These are phyloP conservation scores for Urostyla sp. DNA, from an alignment of 73 alveolate species.

Conservation along the genomic window DNA sequence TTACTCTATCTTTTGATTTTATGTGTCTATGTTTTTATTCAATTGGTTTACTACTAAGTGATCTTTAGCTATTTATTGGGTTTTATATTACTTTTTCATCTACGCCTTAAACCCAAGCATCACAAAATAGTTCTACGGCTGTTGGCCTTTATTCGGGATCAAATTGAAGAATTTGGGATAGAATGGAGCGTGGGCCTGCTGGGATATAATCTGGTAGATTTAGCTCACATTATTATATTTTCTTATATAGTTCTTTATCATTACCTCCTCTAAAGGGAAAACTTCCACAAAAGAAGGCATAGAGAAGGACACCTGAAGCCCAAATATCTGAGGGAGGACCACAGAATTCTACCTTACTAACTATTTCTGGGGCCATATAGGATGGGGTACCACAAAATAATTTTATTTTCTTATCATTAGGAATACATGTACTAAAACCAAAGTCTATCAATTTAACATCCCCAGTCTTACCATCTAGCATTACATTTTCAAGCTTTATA, in stretches of 20 bases:
- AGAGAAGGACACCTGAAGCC: constrained; percentile 70
- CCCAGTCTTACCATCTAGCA: constrained; percentile 75
- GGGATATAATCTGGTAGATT: constrained; percentile 46
- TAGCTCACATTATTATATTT: constrained; percentile 36
- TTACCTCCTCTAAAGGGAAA: constrained; percentile 69
- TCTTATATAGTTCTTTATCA: constrained; percentile 72
- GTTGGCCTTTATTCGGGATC: constrained; percentile 42
- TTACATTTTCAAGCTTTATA: constrained; percentile 87
- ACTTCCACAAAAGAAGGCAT: constrained; percentile 67
- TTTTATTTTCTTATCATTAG: constrained; percentile 65
- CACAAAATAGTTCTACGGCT: constrained; percentile 54
- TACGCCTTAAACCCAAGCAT: constrained; percentile 47
- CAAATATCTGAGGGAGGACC: constrained; percentile 79
- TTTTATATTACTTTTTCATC: neutral
- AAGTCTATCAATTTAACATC: constrained; percentile 87
- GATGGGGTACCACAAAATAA: constrained; percentile 92
- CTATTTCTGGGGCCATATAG: constrained; percentile 84
- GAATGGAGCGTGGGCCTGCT: constrained; percentile 26
- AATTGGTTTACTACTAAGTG: constrained; percentile 36
- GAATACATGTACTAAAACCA: constrained; percentile 82
- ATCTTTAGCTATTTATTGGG: constrained; percentile 3
- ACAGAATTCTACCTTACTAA: constrained; percentile 59
- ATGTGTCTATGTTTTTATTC: no score
- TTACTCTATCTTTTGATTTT: no score
- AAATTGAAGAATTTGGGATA: constrained; percentile 15